phyloP scores from a whole-genome alignment of 176 grass and related monocot species.

The Cenchrus fungigraminus region DNA sequence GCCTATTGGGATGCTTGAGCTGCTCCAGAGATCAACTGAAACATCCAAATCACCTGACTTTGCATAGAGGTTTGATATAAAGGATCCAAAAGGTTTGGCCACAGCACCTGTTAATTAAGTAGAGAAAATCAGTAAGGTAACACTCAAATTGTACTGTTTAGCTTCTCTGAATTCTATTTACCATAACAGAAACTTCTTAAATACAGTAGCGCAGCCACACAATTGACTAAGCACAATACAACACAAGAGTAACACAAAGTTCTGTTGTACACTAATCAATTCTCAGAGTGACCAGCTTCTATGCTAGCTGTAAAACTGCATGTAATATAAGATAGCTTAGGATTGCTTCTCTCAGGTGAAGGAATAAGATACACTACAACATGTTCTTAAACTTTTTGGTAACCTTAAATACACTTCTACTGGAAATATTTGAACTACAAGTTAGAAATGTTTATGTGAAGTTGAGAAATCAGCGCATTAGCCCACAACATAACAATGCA shows the following conservation, averaged over 20 bases:
- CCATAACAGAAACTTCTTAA: slow-evolving; percentile 29
- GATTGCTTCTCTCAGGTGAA: neutral
- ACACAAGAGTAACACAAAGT: neutral
- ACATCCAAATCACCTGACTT: slow-evolving; percentile 93
- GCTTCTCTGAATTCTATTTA: neutral
- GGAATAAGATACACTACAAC: neutral
- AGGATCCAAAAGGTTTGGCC: slow-evolving; percentile 90
- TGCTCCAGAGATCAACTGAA: slow-evolving; percentile 58
- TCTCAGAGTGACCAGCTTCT: neutral
- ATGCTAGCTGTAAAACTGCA: slow-evolving; percentile 27
- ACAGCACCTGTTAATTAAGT: slow-evolving; percentile 50
- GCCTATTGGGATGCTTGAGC: slow-evolving; percentile 10
- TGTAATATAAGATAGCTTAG: neutral
- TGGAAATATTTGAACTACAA: neutral
- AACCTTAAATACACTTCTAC: neutral
- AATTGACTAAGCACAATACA: neutral
- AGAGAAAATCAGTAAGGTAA: slow-evolving; percentile 37
- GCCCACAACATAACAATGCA: neutral
- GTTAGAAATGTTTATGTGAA: neutral
- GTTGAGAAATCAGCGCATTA: neutral
- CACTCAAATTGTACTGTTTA: slow-evolving; percentile 5
- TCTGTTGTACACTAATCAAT: neutral
- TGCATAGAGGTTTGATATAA: slow-evolving; percentile 78
- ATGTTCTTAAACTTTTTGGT: neutral
- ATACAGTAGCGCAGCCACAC: neutral